Evolutionary conservation across 1,139 yeast species (phyloP).

Genomic region (Hemisphaericaspora xylofermentans): DNA sequence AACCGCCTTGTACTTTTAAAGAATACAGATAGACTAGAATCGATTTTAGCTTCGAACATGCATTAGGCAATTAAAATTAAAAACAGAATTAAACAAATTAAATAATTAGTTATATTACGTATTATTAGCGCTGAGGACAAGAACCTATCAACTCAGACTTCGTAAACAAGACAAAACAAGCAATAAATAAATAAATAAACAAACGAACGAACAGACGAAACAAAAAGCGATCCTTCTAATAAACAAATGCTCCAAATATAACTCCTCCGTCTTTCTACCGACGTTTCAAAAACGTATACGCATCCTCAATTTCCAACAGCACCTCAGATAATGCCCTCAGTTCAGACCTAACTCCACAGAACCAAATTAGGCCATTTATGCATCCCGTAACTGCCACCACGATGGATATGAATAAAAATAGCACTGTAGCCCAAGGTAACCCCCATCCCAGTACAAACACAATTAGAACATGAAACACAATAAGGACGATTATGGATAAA

Average conservation of each 20-base stretch:
- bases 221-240: neutral
- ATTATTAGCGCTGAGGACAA: too few species aligned
- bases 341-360: constrained; percentile 77
- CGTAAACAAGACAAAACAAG: too few species aligned
- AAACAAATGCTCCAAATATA: neutral
- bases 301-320: constrained; percentile 55
- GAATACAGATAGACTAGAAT: too few species aligned
- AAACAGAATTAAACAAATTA: too few species aligned
- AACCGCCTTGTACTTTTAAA: too few species aligned
- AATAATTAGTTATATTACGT: too few species aligned
- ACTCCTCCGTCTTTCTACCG: neutral
- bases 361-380: constrained; percentile 76
- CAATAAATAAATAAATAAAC: too few species aligned
- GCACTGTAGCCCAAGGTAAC: constrained; percentile 15
- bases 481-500: constrained; percentile 42
- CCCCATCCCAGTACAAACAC: constrained; percentile 52
- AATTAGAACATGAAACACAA: constrained; percentile 42
- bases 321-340: constrained; percentile 75
- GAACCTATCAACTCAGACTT: too few species aligned
- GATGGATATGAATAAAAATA: constrained; percentile 53
- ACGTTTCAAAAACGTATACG: constrained; percentile 13
- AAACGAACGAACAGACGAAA: neutral
- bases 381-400: constrained; percentile 64
- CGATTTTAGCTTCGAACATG: too few species aligned
- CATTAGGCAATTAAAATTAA: too few species aligned